Evolutionary conservation across 2,329 filamentous ascomycete species (phyloP), one percentile per base, ranked within the genome.

Genomic region (Paraphaeosphaeria minitans): DNA sequence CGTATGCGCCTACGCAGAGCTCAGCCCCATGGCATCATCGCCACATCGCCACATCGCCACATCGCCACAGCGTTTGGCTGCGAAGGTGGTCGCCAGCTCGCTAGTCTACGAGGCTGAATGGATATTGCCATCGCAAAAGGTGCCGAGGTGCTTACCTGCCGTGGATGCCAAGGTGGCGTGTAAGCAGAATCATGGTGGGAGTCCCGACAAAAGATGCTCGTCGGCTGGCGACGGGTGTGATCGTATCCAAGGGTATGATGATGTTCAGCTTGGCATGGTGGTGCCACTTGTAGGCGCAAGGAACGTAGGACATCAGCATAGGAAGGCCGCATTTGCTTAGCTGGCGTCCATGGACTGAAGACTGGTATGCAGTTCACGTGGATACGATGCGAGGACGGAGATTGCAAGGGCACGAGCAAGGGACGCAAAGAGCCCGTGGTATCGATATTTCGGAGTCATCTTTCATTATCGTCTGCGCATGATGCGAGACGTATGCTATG

Each of bases 151-250:
- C 29, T 33, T 22, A 50, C n/a, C 27, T 35, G 31, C 27, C 37
- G 31, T 24, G 48, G 14, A 9, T 51, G 49, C 33, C 49, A 35
- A 51, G 22, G 14, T 29, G 52, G 41, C 22, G 27, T 29, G 24
- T 19, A 21, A 4, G 41, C 22, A 14, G 21, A 41, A 21, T 10
- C 49, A 35, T 52, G 35, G 12, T 31, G 16, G 43, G n/a, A 19
- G 35, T 42, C 24, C 24, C 49, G 39, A 48, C 27, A 27, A 14
- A 35, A 21, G 31, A 49, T 41, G 27, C 45, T 54, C 39, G 50
- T 47, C 35, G 56, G 56, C 56, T 58, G 50, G 54, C 56, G 35
- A 54, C 56, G 50, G 56, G 56, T 58, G 56, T 57, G 37, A 46
- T 31, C 54, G 39, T 31, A 33, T 29, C 16, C 27, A 16, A 22